Percentiles rank a stretch among this genome's conserved stretches.
Conservation (phyloP, 2,329 filamentous ascomycete genomes). For the Colletotrichum melonis region DNA sequence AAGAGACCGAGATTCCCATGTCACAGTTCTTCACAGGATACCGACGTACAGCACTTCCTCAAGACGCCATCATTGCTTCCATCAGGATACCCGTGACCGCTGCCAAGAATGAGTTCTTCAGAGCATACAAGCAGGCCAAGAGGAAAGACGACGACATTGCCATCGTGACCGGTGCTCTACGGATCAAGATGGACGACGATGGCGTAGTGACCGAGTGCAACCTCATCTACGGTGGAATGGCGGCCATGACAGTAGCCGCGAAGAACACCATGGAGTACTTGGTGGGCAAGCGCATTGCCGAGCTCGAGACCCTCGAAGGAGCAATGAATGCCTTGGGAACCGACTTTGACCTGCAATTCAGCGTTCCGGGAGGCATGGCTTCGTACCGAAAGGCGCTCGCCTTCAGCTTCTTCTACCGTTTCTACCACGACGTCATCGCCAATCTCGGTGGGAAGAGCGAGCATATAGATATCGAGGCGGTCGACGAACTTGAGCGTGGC, state of each 20-base stretch:
- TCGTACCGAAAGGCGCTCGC: slow-evolving; percentile 93
- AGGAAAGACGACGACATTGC: slow-evolving; percentile 98
- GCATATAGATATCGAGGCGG: slow-evolving; percentile 75
- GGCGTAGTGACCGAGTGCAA: slow-evolving; percentile 80
- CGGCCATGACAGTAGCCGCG: slow-evolving; percentile 88
- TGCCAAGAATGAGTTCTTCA: slow-evolving; percentile 83
- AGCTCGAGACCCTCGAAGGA: slow-evolving; percentile 86
- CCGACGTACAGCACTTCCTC: slow-evolving; percentile 81
- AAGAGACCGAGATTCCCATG: slow-evolving; percentile 90
- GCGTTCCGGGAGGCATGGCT: slow-evolving; percentile 97
- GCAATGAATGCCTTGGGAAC: slow-evolving; percentile 89
- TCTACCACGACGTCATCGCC: slow-evolving; percentile 88
- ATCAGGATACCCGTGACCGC: slow-evolving; percentile 85
- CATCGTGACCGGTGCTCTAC: slow-evolving; percentile 90
- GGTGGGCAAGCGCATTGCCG: slow-evolving; percentile 81
- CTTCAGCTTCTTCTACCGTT: slow-evolving; percentile 95
- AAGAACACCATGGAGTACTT: slow-evolving; percentile 82
- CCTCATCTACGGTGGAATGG: slow-evolving; percentile 95
- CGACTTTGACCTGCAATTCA: slow-evolving; percentile 90
- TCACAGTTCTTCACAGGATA: slow-evolving; percentile 93
- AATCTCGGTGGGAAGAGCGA: slow-evolving; percentile 62
- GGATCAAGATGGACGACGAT: slow-evolving; percentile 76
- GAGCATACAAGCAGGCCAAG: slow-evolving; percentile 96
- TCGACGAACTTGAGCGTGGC: slow-evolving; percentile 85
- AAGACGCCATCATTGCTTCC: slow-evolving; percentile 85